Evolutionary conservation across 352 stramenopile species (phyloP).

Genomic region (Pseudoperonospora humuli): DNA sequence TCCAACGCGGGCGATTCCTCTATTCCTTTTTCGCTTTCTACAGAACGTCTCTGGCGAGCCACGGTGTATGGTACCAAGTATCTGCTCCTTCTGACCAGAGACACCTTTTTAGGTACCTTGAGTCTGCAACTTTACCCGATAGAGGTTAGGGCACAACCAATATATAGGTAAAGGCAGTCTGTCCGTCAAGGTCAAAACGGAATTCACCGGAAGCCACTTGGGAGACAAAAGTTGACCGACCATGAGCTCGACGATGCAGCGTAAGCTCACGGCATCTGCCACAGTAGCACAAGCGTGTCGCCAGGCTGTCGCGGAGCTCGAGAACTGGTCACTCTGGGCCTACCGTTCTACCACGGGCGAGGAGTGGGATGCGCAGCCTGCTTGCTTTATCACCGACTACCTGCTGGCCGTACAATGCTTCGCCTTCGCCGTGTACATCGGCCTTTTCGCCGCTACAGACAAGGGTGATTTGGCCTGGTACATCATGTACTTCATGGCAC

Average conservation of each 20-base stretch:
- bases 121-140: too few relatives aligned
- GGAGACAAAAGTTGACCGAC: not conserved
- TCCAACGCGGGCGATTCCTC: too few relatives aligned
- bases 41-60: too few relatives aligned
- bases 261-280: conserved; percentile 16
- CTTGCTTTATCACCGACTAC: conserved; percentile 86
- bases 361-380: conserved; percentile 80
- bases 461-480: conserved; percentile 60
- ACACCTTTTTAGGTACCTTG: too few relatives aligned
- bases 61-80: too few relatives aligned
- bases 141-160: too few relatives aligned
- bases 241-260: conserved; percentile 5
- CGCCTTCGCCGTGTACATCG: conserved; percentile 67
- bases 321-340: conserved; percentile 74
- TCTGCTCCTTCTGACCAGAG: too few relatives aligned
- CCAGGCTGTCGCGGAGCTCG: conserved; percentile 58
- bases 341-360: conserved; percentile 69
- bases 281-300: conserved; percentile 50
- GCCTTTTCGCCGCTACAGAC: conserved; percentile 55
- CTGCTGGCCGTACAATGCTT: conserved; percentile 79
- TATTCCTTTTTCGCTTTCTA: too few relatives aligned
- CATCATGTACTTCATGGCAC: conserved; percentile 81
- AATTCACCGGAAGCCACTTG: too few relatives aligned
- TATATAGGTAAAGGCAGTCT: too few relatives aligned
- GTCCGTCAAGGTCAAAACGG: too few relatives aligned